These are phyloP conservation scores for Deinandra increscens DNA, from an alignment of 129 eudicot genomes.

Conservation along the genomic window DNA sequence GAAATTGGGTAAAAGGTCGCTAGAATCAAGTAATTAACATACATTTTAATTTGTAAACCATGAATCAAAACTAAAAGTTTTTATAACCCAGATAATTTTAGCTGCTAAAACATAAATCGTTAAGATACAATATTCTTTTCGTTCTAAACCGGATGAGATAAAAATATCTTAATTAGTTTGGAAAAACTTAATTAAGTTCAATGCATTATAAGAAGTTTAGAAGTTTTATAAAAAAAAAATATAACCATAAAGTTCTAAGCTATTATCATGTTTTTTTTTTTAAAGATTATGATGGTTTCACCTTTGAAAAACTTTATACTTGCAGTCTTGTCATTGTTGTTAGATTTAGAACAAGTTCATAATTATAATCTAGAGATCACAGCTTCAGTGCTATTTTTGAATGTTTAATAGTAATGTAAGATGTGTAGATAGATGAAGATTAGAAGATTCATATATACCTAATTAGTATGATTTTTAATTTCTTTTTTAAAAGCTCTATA, in stretches of 20 bases:
- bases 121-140: no score
- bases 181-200: not conserved
- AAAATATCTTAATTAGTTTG: not conserved
- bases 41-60: no score
- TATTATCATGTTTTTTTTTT: no score
- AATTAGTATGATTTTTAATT: not conserved
- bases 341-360: not conserved
- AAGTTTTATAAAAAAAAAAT: not conserved
- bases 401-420: not conserved
- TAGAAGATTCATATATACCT: not conserved
- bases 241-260: no score
- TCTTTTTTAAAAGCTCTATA: not conserved
- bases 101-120: not conserved
- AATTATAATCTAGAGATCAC: not conserved
- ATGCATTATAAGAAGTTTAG: no score
- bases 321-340: conserved; percentile 13
- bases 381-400: not conserved
- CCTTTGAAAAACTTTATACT: conserved; percentile 6
- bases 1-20: not conserved
- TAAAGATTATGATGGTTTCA: conserved; percentile 14
- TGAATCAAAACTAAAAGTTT: no score
- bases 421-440: not conserved
- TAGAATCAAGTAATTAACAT: not conserved
- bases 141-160: no score
- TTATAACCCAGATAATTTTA: no score